A percentile compares a stretch with the other conserved stretches of the same genome.
Conservation (phyloP, 2,329 filamentous ascomycete genomes). For the Apiospora malaysiana region DNA sequence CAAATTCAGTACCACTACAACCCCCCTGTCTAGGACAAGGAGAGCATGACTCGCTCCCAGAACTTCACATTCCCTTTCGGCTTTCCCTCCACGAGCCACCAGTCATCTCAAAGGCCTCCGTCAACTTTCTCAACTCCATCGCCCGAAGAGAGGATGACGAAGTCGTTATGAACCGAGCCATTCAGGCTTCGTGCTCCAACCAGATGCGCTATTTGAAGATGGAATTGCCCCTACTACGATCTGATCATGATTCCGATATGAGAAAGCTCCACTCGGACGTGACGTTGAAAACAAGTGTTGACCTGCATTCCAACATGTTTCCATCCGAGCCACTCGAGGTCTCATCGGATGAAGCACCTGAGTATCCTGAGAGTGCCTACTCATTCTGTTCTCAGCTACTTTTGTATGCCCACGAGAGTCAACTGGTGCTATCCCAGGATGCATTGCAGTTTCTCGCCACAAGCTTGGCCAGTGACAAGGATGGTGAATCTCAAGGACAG, state of each 20-base stretch:
- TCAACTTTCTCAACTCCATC: slow-evolving; percentile 27
- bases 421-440: slow-evolving; percentile 32
- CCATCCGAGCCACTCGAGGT: slow-evolving; percentile 35
- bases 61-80: slow-evolving; percentile 28
- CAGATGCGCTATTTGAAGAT: slow-evolving; percentile 31
- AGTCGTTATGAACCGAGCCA: neutral
- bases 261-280: slow-evolving; percentile 31
- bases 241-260: slow-evolving; percentile 37
- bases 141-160: slow-evolving; percentile 24
- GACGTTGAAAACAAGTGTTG: slow-evolving; percentile 25
- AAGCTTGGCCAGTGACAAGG: neutral
- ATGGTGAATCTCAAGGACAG: neutral
- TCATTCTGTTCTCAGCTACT: slow-evolving; percentile 27
- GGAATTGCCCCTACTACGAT: slow-evolving; percentile 34
- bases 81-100: slow-evolving; percentile 30
- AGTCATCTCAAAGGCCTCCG: slow-evolving; percentile 27
- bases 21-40: slow-evolving; percentile 17
- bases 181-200: slow-evolving; percentile 21
- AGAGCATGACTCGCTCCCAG: slow-evolving; percentile 26
- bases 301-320: slow-evolving; percentile 29
- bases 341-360: slow-evolving; percentile 33
- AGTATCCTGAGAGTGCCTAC: slow-evolving; percentile 31
- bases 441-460: slow-evolving; percentile 22
- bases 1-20: slow-evolving; percentile 16
- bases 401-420: slow-evolving; percentile 27